phyloP scores from a whole-genome alignment of 768 basidiomycete genomes.

The Agrocybe praecox region DNA sequence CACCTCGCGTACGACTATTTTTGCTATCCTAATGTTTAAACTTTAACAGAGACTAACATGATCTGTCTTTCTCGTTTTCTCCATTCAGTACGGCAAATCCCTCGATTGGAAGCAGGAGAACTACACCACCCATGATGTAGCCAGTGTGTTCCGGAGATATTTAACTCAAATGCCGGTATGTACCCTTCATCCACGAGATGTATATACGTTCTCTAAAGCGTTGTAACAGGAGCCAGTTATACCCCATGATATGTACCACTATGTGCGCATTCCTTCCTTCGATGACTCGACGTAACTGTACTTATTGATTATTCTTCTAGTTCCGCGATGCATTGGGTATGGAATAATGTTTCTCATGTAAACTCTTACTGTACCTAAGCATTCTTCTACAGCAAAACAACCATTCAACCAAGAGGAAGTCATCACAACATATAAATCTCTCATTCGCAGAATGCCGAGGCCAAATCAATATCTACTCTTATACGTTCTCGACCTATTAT shows the following conservation, averaged over 20 bases:
- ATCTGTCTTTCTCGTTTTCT: not conserved
- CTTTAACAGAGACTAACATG: not conserved
- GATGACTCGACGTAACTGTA: slow-evolving; percentile 5
- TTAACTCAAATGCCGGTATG: slow-evolving; percentile 95
- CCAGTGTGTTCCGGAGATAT: slow-evolving; percentile 94
- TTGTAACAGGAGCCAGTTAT: slow-evolving; percentile 87
- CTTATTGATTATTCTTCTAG: slow-evolving; percentile 31
- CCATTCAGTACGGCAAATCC: slow-evolving; percentile 83
- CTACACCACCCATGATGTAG: slow-evolving; percentile 96
- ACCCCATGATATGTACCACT: slow-evolving; percentile 86
- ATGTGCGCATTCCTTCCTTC: slow-evolving; percentile 52
- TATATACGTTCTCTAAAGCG: not conserved
- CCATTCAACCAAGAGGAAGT: slow-evolving; percentile 72
- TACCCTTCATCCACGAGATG: slow-evolving; percentile 18
- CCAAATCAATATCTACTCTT: slow-evolving; percentile 95
- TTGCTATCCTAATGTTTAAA: not conserved
- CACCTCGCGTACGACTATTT: slow-evolving; percentile 66
- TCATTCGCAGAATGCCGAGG: slow-evolving; percentile 85
- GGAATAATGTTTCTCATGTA: slow-evolving; percentile 2
- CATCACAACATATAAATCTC: slow-evolving; percentile 77
- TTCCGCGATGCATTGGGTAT: slow-evolving; percentile 80
- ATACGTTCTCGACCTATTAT: slow-evolving; percentile 94
- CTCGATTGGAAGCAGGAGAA: slow-evolving; percentile 87
- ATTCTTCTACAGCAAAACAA: slow-evolving; percentile 55
- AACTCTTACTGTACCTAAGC: slow-evolving; percentile 7